Conservation (phyloP, 192 early-diverging fungal species). For the Dissophora globulifera region DNA sequence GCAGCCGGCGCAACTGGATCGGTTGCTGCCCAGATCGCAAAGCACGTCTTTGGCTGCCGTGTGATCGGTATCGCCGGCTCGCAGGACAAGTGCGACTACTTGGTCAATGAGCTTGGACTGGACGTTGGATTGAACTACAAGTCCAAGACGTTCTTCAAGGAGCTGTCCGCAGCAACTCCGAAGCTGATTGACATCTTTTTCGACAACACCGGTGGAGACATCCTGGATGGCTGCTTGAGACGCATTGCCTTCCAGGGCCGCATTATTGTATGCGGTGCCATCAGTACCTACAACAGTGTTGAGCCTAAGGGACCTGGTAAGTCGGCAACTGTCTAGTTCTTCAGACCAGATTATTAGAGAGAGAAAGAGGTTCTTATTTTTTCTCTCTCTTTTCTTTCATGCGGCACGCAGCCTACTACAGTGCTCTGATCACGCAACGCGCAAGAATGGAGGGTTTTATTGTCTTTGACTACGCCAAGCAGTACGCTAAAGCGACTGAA, state of each 20-base stretch:
- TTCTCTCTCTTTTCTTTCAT: background rate
- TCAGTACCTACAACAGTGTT: conserved; percentile 59
- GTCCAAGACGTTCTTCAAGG: conserved; percentile 52
- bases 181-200: conserved; percentile 64
- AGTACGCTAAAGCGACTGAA: conserved; percentile 52
- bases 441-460: conserved; percentile 66
- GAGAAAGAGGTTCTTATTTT: background rate
- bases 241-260: conserved; percentile 58
- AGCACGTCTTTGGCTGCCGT: conserved; percentile 56
- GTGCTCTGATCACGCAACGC: conserved; percentile 57
- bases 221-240: conserved; percentile 56
- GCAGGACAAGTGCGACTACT: conserved; percentile 61
- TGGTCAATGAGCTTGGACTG: conserved; percentile 61
- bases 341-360: too few relatives aligned
- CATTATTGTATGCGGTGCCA: conserved; percentile 64
- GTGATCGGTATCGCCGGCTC: conserved; percentile 67
- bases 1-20: conserved; percentile 62
- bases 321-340: background rate
- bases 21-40: conserved; percentile 58
- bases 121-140: conserved; percentile 67
- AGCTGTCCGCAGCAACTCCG: conserved; percentile 52
- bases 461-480: conserved; percentile 53
- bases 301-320: conserved; percentile 53
- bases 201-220: conserved; percentile 67
- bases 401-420: conserved; percentile 51